Evolutionary conservation across 1,139 yeast genomes (phyloP), one percentile per base, ranked within the genome.

Genomic region (Yamadazyma pseudoaaseri): DNA sequence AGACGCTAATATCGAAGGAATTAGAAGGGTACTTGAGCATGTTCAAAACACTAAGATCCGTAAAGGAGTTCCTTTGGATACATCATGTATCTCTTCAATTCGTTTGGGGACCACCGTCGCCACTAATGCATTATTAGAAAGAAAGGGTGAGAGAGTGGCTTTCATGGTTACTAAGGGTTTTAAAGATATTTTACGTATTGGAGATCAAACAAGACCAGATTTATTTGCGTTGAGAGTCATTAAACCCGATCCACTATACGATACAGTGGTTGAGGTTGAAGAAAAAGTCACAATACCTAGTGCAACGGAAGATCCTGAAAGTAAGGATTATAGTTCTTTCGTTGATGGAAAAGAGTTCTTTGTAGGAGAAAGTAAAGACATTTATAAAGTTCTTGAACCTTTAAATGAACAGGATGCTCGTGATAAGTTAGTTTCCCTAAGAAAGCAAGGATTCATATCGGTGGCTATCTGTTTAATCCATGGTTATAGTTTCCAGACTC

Each of bases 1-100:
- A 4, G 97, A 90, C 66, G 96, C 97, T 1, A 95, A 95, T 4
- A 70, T 90, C 11, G 97, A 89, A 60, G 97, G 96, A 5, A 86
- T 90, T 30, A 69, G 97, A 42, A 62, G 95, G 33, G 73, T 86
- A 0, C 59, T 90, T 39, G 94, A 85, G 52, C 60, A 62, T 22
- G 76, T 73, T 38, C 70, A 76, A 1, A 72, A 74, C 0, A 55
- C 51, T 4, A 36, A 54, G 7, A 82, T 84, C 27, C 76, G 83
- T 7, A 68, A 59, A 39, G 46, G 45, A 13, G 47, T 48, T 20
- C 64, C 64, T 36, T 51, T 64, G 31, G 49, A 47, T 9, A 43
- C 62, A 12, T 63, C 58, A 25, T 38, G 44, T 4, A 62, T 62
- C 33, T 59, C 56, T 14, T 51, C 60, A 38, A 60, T 62, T 18